Base-by-base conservation (phyloP, 441 rosid species). In the Euphorbia celastroides region DNA sequence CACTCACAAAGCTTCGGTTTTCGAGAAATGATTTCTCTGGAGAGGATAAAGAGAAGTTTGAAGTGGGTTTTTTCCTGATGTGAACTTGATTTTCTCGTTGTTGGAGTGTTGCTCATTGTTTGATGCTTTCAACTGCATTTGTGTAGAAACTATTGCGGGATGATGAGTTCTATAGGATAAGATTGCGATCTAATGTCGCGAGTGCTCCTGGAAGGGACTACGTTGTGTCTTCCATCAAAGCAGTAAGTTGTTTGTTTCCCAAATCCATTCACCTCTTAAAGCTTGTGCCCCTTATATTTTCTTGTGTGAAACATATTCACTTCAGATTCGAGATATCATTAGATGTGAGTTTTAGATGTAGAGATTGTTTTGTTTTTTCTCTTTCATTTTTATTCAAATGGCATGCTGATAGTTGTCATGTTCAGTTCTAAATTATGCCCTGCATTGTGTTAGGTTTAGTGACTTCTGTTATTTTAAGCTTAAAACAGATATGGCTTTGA, bases 141-240 rank as follows among this genome's bases (percentile, higher is more conserved):
- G 65, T 77, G 81, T 83, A 92, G 99, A 82, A 78, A 67, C 80
- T 94, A 77, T 69, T 94, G 62, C 73, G 75, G 67, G 90, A 26
- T 5, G 99, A 94, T 78, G 97, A 87, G 64, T 89, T 89, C 76
- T 94, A 94, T 69, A 81, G 82, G 75, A 94, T 94, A 62, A 84
- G 97, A 70, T 65, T 94, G 66, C 97, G 97, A n/a, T 92, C 99
- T 67, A 92, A 81, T 83, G 91, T 92, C 34, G 69, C 88, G 77
- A 80, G 60, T 66, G 79, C 96, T 66, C 85, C 93, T 0, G 97
- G 96, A 54, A 82, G 82, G 79, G 89, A 86, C 55, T 85, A 73
- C 71, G 78, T 87, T 62, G 74, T 88, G 71, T 84, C 99, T 23
- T 89, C 99, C 10, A 88, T 89, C 30, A 91, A 88, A 83, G 97